Conservation (phyloP, 2,329 filamentous ascomycete species). For the Endoconidiophora laricicola region DNA sequence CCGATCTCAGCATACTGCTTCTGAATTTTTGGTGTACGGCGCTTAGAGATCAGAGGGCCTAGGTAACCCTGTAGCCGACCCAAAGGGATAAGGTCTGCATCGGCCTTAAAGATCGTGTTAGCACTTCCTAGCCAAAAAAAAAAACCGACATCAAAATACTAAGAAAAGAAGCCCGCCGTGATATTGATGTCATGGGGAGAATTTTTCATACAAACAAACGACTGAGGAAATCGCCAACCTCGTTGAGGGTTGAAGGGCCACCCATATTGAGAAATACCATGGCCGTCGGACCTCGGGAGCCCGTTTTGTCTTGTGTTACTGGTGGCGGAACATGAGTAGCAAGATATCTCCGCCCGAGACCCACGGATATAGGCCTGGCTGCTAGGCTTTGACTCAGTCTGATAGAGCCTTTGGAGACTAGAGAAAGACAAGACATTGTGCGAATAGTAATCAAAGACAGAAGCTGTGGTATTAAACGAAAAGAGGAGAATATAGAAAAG, state of each 20-base stretch:
- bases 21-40: slow-evolving; percentile 88
- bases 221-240: slow-evolving; percentile 80
- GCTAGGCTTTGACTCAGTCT: slow-evolving; percentile 16
- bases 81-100: slow-evolving; percentile 88
- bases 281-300: slow-evolving; percentile 67
- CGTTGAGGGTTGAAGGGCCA: slow-evolving; percentile 70
- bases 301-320: slow-evolving; percentile 60
- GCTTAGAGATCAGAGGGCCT: slow-evolving; percentile 68
- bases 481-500: neutral
- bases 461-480: neutral
- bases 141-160: neutral
- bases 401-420: slow-evolving; percentile 20
- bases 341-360: slow-evolving; percentile 17
- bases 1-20: slow-evolving; percentile 92
- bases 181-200: slow-evolving; percentile 10
- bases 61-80: slow-evolving; percentile 82
- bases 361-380: slow-evolving; percentile 17
- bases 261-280: slow-evolving; percentile 99
- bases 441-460: too few species aligned
- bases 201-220: slow-evolving; percentile 64
- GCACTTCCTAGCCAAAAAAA: neutral
- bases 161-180: neutral
- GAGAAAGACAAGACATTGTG: too few species aligned
- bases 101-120: slow-evolving; percentile 39
- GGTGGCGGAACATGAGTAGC: slow-evolving; percentile 35